These are phyloP conservation scores for Domatiomyces globalis DNA, from an alignment of 2,329 filamentous ascomycete genomes.

Conservation along the genomic window DNA sequence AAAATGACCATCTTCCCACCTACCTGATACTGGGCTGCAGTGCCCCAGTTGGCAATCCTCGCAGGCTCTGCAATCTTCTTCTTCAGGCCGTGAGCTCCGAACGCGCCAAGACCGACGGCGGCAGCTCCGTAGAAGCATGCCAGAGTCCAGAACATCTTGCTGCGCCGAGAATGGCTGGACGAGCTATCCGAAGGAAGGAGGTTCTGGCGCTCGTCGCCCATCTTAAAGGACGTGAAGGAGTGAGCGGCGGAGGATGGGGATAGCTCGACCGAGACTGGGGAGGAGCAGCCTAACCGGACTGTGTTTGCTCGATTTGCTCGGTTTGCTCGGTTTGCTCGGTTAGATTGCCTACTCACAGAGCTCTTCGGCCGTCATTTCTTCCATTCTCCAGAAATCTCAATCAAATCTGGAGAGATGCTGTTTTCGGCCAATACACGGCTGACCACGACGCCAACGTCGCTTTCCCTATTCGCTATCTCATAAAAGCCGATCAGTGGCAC, in stretches of 20 bases:
- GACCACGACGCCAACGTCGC: neutral
- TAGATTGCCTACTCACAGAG: too few relatives aligned
- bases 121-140: slow-evolving; percentile 49
- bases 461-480: neutral
- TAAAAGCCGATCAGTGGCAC: neutral
- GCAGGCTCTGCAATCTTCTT: slow-evolving; percentile 44
- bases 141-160: slow-evolving; percentile 41
- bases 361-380: too few relatives aligned
- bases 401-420: neutral
- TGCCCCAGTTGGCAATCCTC: slow-evolving; percentile 46
- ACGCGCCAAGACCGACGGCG: slow-evolving; percentile 49
- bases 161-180: neutral
- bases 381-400: neutral
- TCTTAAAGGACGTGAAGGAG: neutral
- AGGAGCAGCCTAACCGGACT: too few relatives aligned
- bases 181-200: neutral
- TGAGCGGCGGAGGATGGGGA: too few relatives aligned
- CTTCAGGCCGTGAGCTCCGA: slow-evolving; percentile 55
- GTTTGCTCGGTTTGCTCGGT: too few relatives aligned
- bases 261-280: too few relatives aligned
- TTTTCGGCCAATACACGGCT: neutral
- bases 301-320: too few relatives aligned
- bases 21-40: slow-evolving; percentile 56
- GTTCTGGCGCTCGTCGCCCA: neutral
- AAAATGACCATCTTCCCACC: slow-evolving; percentile 1